Conservation (phyloP, 192 early-diverging fungal genomes). For the Thamnidium elegans region DNA sequence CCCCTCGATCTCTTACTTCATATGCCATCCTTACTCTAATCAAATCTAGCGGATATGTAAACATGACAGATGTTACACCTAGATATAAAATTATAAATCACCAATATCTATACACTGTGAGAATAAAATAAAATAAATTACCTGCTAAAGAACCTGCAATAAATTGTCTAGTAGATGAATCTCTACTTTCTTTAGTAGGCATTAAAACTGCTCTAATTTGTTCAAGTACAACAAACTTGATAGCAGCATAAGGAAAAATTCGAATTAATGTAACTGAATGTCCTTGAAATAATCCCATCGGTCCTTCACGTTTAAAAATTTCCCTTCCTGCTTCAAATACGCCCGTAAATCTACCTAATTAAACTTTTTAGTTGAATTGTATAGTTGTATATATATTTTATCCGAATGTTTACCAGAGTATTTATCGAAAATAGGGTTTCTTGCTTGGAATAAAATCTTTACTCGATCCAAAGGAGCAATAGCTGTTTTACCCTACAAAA, state of each 20-base stretch:
- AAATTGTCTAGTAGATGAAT: constrained; percentile 62
- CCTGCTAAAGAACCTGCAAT: constrained; percentile 77
- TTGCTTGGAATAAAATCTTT: constrained; percentile 84
- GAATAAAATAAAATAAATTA: constrained; percentile 1
- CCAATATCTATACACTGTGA: not conserved
- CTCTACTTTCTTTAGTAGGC: constrained; percentile 62
- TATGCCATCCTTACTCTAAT: constrained; percentile 93
- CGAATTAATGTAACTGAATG: constrained; percentile 90
- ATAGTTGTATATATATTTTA: not conserved
- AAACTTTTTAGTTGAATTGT: not conserved
- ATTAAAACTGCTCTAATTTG: constrained; percentile 75
- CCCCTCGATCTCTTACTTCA: constrained; percentile 51
- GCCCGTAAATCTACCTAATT: constrained; percentile 71
- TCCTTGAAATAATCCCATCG: constrained; percentile 87
- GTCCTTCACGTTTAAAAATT: constrained; percentile 70
- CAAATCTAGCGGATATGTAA: constrained; percentile 93
- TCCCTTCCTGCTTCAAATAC: constrained; percentile 76
- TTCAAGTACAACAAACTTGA: constrained; percentile 97
- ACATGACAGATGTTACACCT: constrained; percentile 84
- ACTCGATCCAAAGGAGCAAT: constrained; percentile 84
- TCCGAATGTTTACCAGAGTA: constrained; percentile 49
- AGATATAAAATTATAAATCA: constrained; percentile 10
- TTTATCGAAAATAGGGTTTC: constrained; percentile 66
- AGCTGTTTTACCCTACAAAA: constrained; percentile 75
- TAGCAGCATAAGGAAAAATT: constrained; percentile 95